phyloP scores from a whole-genome alignment of 2,329 filamentous ascomycete species.

The Sarocladium oryzae region DNA sequence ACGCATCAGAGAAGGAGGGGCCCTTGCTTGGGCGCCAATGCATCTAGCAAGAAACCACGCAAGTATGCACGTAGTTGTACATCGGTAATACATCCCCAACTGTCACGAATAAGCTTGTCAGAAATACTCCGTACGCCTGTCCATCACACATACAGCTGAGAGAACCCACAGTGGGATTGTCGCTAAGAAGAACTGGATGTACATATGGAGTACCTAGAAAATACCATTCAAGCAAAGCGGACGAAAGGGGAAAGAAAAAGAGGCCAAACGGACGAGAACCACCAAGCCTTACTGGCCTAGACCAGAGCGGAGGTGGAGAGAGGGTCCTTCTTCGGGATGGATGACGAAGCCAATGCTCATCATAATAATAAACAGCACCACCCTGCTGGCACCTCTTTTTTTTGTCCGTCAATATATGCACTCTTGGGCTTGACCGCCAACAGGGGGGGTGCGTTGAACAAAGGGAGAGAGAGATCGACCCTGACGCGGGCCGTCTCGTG shows the following conservation, averaged over 20 bases:
- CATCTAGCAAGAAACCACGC: conserved; percentile 4
- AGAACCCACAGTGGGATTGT: neutral
- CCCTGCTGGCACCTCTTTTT: no score
- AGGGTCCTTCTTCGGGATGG: no score
- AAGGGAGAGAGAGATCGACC: neutral
- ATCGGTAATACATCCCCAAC: neutral
- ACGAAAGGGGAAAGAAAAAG: no score
- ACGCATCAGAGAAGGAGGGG: neutral
- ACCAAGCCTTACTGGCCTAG: conserved; percentile 4
- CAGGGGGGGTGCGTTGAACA: neutral
- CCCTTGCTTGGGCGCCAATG: conserved; percentile 4
- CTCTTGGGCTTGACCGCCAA: conserved; percentile 8
- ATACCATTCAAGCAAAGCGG: no score
- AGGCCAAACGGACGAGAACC: neutral
- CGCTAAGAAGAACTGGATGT: neutral
- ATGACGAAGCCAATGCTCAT: conserved; percentile 5
- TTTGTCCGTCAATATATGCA: no score
- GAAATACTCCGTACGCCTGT: no score
- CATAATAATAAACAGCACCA: no score
- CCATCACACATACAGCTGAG: neutral
- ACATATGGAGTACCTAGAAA: no score
- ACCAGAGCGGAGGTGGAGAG: neutral
- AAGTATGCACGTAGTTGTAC: neutral
- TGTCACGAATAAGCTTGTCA: no score
- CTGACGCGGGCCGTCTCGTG: neutral